Percentiles rank a stretch among this genome's conserved stretches.
Conservation (phyloP, 345 rosid genomes). For the Corchorus olitorius region DNA sequence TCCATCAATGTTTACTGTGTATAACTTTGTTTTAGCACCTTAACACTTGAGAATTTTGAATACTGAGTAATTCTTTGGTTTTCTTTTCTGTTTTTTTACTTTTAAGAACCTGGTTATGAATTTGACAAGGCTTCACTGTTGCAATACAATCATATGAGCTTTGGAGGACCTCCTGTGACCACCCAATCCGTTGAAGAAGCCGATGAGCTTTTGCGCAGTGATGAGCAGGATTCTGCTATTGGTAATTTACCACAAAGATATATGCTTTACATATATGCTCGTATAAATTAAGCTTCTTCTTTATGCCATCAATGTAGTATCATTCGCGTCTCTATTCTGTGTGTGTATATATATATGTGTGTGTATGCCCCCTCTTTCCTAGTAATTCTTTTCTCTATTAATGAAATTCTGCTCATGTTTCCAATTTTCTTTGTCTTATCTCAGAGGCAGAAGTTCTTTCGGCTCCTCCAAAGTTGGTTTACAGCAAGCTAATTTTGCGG, state of each 20-base stretch:
- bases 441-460: constrained; percentile 96
- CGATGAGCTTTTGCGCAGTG: constrained; percentile 56
- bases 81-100: background rate
- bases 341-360: background rate
- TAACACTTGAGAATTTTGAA: background rate
- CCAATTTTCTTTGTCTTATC: constrained; percentile 8
- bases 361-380: background rate
- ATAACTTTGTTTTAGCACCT: constrained; percentile 14
- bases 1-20: background rate
- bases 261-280: background rate
- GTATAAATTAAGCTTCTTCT: background rate
- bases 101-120: constrained; percentile 50
- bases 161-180: constrained; percentile 91
- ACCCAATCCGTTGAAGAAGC: constrained; percentile 81
- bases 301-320: background rate
- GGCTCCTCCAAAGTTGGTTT: constrained; percentile 97
- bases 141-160: constrained; percentile 92
- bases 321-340: background rate
- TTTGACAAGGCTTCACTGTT: constrained; percentile 68
- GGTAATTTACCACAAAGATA: constrained; percentile 43
- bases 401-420: background rate
- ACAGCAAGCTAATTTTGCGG: constrained; percentile 93
- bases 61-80: background rate
- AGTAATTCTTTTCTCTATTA: constrained; percentile 5
- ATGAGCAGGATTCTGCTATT: constrained; percentile 70